Evolutionary conservation across 768 basidiomycete genomes (phyloP).

Genomic region (Suillus hirtellus): DNA sequence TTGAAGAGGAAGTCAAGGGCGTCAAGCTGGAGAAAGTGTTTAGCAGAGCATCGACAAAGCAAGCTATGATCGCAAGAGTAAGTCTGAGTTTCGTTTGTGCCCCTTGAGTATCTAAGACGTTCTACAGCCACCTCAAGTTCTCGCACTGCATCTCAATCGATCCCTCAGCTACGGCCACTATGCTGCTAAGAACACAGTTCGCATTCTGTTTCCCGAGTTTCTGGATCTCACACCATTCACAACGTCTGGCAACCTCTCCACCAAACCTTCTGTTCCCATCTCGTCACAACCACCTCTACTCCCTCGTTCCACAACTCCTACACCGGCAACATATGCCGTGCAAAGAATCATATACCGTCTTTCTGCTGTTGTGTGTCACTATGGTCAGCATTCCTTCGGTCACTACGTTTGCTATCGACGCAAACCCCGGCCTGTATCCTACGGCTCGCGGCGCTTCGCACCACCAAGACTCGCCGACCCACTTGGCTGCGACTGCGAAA

Average conservation of each 20-base stretch:
- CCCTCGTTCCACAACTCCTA: constrained; percentile 54
- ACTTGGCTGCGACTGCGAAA: constrained; percentile 47
- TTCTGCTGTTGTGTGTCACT: constrained; percentile 86
- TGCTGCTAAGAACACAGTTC: constrained; percentile 82
- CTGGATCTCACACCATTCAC: constrained; percentile 90
- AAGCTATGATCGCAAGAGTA: constrained; percentile 90
- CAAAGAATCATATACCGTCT: constrained; percentile 84
- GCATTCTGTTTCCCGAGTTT: constrained; percentile 80
- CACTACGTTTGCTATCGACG: constrained; percentile 93
- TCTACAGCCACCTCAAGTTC: constrained; percentile 75
- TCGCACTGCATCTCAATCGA: constrained; percentile 89
- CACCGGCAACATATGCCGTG: constrained; percentile 50
- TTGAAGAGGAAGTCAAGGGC: constrained; percentile 84
- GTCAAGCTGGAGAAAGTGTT: constrained; percentile 77
- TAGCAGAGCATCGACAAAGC: constrained; percentile 78
- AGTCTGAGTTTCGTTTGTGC: constrained; percentile 28
- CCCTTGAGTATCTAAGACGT: constrained; percentile 20
- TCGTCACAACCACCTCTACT: constrained; percentile 58
- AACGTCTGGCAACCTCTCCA: constrained; percentile 77
- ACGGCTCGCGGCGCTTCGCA: constrained; percentile 39
- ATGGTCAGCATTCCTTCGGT: constrained; percentile 88
- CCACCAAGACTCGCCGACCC: constrained; percentile 42
- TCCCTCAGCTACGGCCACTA: constrained; percentile 79
- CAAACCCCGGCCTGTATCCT: constrained; percentile 58
- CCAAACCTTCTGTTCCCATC: constrained; percentile 66